These are phyloP conservation scores for Mycena rebaudengoi DNA, from an alignment of 768 basidiomycete species.

Conservation along the genomic window DNA sequence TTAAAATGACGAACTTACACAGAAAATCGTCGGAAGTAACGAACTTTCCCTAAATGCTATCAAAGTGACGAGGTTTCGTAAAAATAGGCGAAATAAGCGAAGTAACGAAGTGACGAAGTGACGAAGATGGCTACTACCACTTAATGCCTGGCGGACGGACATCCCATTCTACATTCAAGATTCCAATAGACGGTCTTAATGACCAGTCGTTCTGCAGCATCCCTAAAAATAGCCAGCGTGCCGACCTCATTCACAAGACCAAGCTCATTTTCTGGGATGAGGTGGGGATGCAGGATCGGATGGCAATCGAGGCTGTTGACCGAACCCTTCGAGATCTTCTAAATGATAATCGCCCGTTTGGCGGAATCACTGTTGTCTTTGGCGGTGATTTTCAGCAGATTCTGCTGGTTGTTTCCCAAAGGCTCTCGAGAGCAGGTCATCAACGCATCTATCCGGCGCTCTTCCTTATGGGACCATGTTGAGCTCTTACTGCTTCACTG, in stretches of 20 bases:
- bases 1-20: too few relatives aligned
- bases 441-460: conserved; percentile 42
- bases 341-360: conserved; percentile 34
- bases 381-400: too few relatives aligned
- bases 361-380: conserved; percentile 45
- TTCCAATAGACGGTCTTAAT: not conserved
- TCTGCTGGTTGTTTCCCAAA: conserved; percentile 50
- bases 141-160: conserved; percentile 48
- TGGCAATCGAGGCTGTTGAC: conserved; percentile 42
- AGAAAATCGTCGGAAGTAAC: too few relatives aligned
- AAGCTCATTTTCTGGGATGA: conserved; percentile 48
- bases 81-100: too few relatives aligned
- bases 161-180: conserved; percentile 40
- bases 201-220: not conserved
- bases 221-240: too few relatives aligned
- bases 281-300: conserved; percentile 38
- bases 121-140: too few relatives aligned
- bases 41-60: too few relatives aligned
- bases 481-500: conserved; percentile 40
- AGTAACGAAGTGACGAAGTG: too few relatives aligned
- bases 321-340: conserved; percentile 34
- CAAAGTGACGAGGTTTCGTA: too few relatives aligned
- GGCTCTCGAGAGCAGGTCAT: conserved; percentile 50
- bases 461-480: conserved; percentile 47
- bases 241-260: conserved; percentile 38